Percentiles rank a stretch among this genome's conserved stretches.
These are phyloP conservation scores for Chaetomium cochliodes DNA, from an alignment of 495 filamentous ascomycete species.

Conservation along the genomic window DNA sequence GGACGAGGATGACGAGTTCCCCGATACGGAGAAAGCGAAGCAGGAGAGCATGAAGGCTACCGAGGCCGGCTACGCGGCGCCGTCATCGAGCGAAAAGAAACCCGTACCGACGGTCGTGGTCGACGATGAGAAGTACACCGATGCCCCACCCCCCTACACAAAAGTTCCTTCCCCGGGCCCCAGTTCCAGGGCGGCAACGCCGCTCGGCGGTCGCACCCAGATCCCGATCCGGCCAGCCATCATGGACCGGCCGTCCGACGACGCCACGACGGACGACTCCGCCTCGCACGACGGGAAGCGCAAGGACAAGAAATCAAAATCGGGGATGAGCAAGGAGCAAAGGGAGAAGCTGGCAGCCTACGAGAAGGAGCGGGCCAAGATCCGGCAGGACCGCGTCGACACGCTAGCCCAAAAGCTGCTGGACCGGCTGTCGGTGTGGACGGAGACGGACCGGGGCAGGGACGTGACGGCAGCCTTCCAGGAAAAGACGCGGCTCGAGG, in stretches of 20 bases:
- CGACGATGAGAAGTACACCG: slow-evolving; percentile 40
- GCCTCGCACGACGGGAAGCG: slow-evolving; percentile 62
- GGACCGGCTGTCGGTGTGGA: slow-evolving; percentile 92
- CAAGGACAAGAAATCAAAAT: slow-evolving; percentile 79
- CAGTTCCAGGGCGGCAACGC: slow-evolving; percentile 58
- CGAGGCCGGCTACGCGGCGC: slow-evolving; percentile 25
- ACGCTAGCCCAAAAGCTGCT: slow-evolving; percentile 80
- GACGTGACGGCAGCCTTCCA: slow-evolving; percentile 88
- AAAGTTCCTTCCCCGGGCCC: slow-evolving; percentile 49
- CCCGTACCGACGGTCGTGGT: slow-evolving; percentile 40
- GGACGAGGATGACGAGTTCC: slow-evolving; percentile 45
- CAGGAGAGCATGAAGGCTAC: slow-evolving; percentile 49
- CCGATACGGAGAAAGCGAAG: slow-evolving; percentile 48
- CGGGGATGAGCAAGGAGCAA: slow-evolving; percentile 81
- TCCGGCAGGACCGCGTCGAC: slow-evolving; percentile 88
- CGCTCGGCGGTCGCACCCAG: slow-evolving; percentile 51
- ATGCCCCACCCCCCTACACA: slow-evolving; percentile 18
- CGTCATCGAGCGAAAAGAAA: slow-evolving; percentile 32
- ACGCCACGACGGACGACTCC: slow-evolving; percentile 75
- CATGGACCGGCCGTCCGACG: slow-evolving; percentile 86
- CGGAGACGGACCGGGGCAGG: slow-evolving; percentile 84
- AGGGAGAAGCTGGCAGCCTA: slow-evolving; percentile 83
- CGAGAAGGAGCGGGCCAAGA: slow-evolving; percentile 76
- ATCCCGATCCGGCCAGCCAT: slow-evolving; percentile 78
- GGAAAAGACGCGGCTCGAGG: slow-evolving; percentile 89